Conservation (phyloP, 495 filamentous ascomycete species). For the Aspergillus mulundensis region DNA sequence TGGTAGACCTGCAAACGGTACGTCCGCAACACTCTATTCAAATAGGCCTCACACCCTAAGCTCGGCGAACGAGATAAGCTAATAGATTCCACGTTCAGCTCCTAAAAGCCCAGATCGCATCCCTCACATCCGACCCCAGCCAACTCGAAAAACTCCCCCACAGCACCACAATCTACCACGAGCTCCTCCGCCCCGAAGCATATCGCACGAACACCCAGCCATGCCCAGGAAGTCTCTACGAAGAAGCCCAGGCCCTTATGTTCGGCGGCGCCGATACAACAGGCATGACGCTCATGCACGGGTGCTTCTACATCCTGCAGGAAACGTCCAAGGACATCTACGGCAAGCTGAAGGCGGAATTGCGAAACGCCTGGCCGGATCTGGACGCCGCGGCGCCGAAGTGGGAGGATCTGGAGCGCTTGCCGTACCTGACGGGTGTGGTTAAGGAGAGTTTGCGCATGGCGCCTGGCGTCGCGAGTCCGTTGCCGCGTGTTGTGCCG, state of each 20-base stretch:
- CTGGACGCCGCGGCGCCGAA: background rate
- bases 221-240: conserved; percentile 2
- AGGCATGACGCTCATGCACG: conserved; percentile 6
- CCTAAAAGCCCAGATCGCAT: conserved; percentile 5
- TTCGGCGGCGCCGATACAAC: conserved; percentile 10
- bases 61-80: no score
- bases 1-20: conserved; percentile 6
- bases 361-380: background rate
- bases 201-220: conserved; percentile 1
- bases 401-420: conserved; percentile 1
- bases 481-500: conserved; percentile 8
- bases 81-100: background rate
- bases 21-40: background rate
- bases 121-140: conserved; percentile 1
- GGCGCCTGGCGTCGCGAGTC: conserved; percentile 5
- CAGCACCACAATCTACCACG: conserved; percentile 9
- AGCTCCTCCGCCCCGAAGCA: conserved; percentile 8
- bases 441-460: conserved; percentile 12
- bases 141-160: conserved; percentile 4
- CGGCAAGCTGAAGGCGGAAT: background rate
- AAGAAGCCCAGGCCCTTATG: conserved; percentile 8
- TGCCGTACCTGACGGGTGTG: conserved; percentile 11
- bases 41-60: no score
- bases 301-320: conserved; percentile 3
- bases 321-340: background rate